phyloP scores from a whole-genome alignment of 208 protist genomes.

The Leishmania mexicana region DNA sequence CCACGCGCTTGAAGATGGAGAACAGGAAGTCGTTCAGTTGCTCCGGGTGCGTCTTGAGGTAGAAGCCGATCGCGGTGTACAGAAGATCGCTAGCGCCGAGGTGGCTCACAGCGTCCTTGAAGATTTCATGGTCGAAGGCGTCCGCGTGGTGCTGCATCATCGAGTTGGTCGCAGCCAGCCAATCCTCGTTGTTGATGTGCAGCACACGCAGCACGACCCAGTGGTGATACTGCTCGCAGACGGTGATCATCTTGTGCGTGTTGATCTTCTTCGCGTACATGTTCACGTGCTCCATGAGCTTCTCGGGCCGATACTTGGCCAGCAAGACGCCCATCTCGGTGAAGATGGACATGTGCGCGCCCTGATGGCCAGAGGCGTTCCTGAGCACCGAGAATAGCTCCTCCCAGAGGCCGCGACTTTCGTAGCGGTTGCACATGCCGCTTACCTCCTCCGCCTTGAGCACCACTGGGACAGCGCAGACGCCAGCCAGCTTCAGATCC shows the following conservation, averaged over 20 bases:
- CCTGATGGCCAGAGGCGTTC: constrained; percentile 92
- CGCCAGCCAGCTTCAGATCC: constrained; percentile 98
- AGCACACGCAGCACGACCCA: constrained; percentile 97
- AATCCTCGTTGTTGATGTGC: constrained; percentile 98
- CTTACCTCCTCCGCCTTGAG: constrained; percentile 98
- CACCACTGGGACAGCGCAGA: constrained; percentile 98
- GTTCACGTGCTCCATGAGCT: constrained; percentile 99
- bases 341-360: constrained; percentile 99
- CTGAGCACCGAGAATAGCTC: constrained; percentile 97
- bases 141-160: constrained; percentile 99
- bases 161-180: constrained; percentile 96
- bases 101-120: constrained; percentile 97
- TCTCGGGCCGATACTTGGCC: constrained; percentile 98
- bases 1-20: constrained; percentile 93
- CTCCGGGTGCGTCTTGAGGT: constrained; percentile 93
- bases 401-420: constrained; percentile 93
- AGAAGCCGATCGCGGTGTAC: constrained; percentile 98
- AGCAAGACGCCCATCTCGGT: constrained; percentile 99
- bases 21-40: constrained; percentile 97
- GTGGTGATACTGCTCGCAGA: constrained; percentile 95
- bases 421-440: constrained; percentile 92
- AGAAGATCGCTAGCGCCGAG: constrained; percentile 96
- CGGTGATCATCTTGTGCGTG: constrained; percentile 97
- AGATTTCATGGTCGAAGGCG: constrained; percentile 97
- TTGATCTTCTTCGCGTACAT: constrained; percentile 97